Base-by-base conservation (phyloP, 164 flowering plant species). In the Nymphaea thermarum region DNA sequence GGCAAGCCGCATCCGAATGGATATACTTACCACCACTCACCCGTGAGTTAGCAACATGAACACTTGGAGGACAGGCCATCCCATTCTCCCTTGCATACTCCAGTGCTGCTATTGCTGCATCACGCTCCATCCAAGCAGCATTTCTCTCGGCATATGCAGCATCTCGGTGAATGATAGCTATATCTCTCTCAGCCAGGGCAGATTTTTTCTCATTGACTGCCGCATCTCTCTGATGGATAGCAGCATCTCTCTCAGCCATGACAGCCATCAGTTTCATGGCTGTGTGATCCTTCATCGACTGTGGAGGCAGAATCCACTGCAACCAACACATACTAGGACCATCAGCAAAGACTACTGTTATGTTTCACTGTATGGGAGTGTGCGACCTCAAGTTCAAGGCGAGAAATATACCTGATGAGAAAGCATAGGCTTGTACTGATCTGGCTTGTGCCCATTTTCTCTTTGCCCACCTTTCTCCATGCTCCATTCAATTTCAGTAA, bases 401-500 rank as follows among this genome's bases (percentile, higher is more conserved):
- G 12, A 3, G 55, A 47, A 12, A 4, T 12, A 42, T 86, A 88
- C 94, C 94, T 88, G 97, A 51, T 90, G 92, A 69, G 42, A 17
- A 62, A 62, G 64, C 64, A 84, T 74, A n/a, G 83, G 65, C 77
- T 81, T 84, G 72, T 84, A 87, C 68, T 80, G 87, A 51, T 89
- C 90, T 51, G 80, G 75, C 73, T 83, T 87, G 70, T 82, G 89
- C 67, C 96, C 80, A 70, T 91, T 96, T 82, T 93, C 86, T 73
- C 87, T 94, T 68, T 88, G 92, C 80, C 89, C 97, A 63, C 84
- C 73, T 51, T 87, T 89, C 70, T 87, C 98, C 98, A 93, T 93
- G 43, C 45, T 76, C 51, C 60, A 66, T 61, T 42, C 70, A n/a
- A n/a, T 60, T 51, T 41, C 14, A 17, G 5, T 17, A 62, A 62